Base-by-base conservation (phyloP, 805 yeast species). In the Candida methanosorbosa region DNA sequence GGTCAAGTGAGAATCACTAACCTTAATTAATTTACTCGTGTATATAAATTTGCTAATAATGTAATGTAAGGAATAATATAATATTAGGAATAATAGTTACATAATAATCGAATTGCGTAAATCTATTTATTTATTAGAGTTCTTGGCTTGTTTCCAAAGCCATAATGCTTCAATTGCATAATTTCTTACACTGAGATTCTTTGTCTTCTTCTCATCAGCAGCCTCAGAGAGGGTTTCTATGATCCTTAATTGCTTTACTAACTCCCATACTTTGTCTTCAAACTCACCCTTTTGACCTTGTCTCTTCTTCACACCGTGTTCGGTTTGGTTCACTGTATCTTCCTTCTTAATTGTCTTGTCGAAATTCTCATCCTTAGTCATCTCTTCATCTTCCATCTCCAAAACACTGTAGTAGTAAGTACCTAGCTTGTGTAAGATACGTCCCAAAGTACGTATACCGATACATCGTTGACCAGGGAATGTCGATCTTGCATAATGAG, bases 111-210 rank as follows among this genome's bases (percentile, higher is more conserved):
- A n/a, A n/a, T n/a, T n/a, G n/a, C n/a, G n/a, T n/a, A n/a, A n/a
- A n/a, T n/a, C n/a, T n/a, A n/a, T 26, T 21, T n/a, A 23, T 29
- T 34, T 40, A 57, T 46, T 46, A 52, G 43, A 51, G 39, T 71
- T 75, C 0, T 72, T 72, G 2, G 70, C 74, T 44, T 68, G 58
- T 45, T 70, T 78, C 92, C 94, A 85, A 35, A 88, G 59, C 95
- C 95, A 88, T 24, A 88, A 64, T 1, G 96, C 94, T 44, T 88
- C 97, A 21, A 81, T 67, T 1, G 96, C 94, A 53, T 86, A 84
- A 44, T 73, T 82, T 45, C 83, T 65, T 1, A 87, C 87, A 24
- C 88, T 80, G 21, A 88, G 39, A 53, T 82, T 84, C 14, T 58
- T 63, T 0, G 85, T 79, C 34, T 58, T 62, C 12, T 56, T 54